These are phyloP conservation scores for Plenodomus biglobosus DNA, from an alignment of 2,329 filamentous ascomycete species.

Conservation along the genomic window DNA sequence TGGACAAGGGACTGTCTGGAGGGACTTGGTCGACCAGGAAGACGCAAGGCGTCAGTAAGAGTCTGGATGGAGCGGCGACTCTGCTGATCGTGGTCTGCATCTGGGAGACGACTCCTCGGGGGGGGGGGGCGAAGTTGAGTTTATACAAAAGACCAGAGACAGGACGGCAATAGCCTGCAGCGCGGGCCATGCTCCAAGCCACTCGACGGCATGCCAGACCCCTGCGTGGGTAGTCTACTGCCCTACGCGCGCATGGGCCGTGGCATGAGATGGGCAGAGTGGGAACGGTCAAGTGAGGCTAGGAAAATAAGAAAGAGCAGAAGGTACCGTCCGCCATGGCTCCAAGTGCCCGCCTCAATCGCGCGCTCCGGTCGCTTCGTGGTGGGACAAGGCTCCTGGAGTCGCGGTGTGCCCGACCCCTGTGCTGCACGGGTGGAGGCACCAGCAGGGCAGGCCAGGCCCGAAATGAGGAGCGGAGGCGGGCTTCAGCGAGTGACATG, in stretches of 20 bases:
- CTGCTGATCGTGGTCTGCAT: constrained; percentile 42
- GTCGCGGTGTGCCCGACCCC: constrained; percentile 42
- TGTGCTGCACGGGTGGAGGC: constrained; percentile 22
- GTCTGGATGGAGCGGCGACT: constrained; percentile 25
- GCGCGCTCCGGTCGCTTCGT: constrained; percentile 42
- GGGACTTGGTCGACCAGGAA: not conserved
- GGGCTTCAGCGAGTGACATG: constrained; percentile 24
- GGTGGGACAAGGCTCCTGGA: constrained; percentile 33
- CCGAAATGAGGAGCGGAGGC: constrained; percentile 21
- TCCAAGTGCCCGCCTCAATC: constrained; percentile 41
- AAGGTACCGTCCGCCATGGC: constrained; percentile 32
- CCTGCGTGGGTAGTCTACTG: constrained; percentile 30
- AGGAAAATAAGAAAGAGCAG: constrained; percentile 42
- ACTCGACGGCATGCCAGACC: constrained; percentile 30
- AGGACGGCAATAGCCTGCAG: constrained; percentile 34
- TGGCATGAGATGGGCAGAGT: constrained; percentile 40
- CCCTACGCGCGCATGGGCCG: constrained; percentile 37
- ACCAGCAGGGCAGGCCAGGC: constrained; percentile 22
- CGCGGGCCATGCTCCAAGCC: constrained; percentile 35
- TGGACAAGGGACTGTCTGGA: constrained; percentile 3
- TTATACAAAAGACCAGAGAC: constrained; percentile 41
- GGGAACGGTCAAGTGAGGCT: constrained; percentile 40
- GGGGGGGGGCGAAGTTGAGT: constrained; percentile 43
- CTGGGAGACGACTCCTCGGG: constrained; percentile 28
- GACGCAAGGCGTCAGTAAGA: constrained; percentile 11